Evolutionary conservation across 768 basidiomycete species (phyloP).

Genomic region (Phlebiopsis flavidoalba): DNA sequence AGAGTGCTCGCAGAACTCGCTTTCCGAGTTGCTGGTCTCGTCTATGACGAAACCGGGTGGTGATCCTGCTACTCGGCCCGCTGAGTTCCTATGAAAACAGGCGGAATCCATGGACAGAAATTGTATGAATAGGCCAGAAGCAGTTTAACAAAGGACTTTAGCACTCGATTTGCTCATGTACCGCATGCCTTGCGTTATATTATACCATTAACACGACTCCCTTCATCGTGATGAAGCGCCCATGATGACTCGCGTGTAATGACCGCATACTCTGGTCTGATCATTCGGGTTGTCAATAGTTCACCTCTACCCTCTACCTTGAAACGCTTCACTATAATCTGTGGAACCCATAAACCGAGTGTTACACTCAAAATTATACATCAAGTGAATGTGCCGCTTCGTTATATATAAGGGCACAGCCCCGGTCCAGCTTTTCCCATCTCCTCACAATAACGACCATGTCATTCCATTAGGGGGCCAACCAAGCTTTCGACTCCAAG

Average conservation of each 20-base stretch:
- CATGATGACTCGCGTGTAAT: not conserved
- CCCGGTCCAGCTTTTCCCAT: constrained; percentile 88
- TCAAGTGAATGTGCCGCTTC: constrained; percentile 70
- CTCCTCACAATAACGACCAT: constrained; percentile 91
- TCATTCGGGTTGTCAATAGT: not conserved
- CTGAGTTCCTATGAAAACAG: constrained; percentile 58
- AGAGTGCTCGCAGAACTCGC: constrained; percentile 60
- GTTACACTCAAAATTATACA: not conserved
- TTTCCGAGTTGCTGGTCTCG: constrained; percentile 77
- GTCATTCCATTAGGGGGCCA: constrained; percentile 96
- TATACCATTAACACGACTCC: not conserved
- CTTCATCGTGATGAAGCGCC: not conserved
- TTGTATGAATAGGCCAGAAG: constrained; percentile 1
- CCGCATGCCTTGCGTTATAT: not conserved
- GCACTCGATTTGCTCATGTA: not conserved
- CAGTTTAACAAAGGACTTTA: not conserved
- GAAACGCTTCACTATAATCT: not conserved
- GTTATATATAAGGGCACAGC: constrained; percentile 95
- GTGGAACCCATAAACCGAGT: not conserved
- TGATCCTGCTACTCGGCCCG: constrained; percentile 70
- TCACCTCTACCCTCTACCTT: not conserved
- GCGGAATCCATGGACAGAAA: not conserved
- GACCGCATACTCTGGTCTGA: not conserved
- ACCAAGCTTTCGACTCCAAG: constrained; percentile 96
- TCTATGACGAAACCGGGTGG: constrained; percentile 81